phyloP scores from a whole-genome alignment of 495 filamentous ascomycete species.

The Podospora conica region DNA sequence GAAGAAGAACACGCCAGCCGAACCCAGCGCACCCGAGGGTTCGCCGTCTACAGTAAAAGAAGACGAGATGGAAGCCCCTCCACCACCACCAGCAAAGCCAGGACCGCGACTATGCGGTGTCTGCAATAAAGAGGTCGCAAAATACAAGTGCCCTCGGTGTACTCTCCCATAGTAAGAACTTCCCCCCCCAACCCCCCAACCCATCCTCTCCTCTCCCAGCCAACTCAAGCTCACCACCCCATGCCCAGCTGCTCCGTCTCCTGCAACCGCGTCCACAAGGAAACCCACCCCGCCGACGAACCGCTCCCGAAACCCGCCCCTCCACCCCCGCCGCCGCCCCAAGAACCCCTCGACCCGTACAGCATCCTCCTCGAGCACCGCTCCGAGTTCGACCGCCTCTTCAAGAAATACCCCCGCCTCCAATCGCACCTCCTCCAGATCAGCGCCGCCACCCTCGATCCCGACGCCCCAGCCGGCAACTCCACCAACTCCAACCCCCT shows the following conservation, averaged over 20 bases:
- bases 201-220: not conserved
- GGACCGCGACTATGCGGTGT: constrained; percentile 45
- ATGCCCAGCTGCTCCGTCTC: constrained; percentile 58
- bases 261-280: constrained; percentile 61
- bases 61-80: constrained; percentile 1
- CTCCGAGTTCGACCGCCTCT: constrained; percentile 44
- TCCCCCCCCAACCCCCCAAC: not conserved
- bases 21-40: not conserved
- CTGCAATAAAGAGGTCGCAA: constrained; percentile 50
- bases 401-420: constrained; percentile 48
- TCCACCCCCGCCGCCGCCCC: constrained; percentile 15
- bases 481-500: not conserved
- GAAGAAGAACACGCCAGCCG: not conserved
- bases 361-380: constrained; percentile 34
- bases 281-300: constrained; percentile 29
- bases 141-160: constrained; percentile 64
- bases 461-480: constrained; percentile 12
- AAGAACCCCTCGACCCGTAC: constrained; percentile 28
- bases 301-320: constrained; percentile 10
- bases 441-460: constrained; percentile 44
- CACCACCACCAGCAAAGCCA: not conserved
- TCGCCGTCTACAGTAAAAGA: not conserved
- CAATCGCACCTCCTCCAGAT: constrained; percentile 46
- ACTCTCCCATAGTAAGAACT: constrained; percentile 52
- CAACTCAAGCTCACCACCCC: not conserved